Evolutionary conservation across 495 filamentous ascomycete species (phyloP).

Genomic region (Neohortaea acidophila): DNA sequence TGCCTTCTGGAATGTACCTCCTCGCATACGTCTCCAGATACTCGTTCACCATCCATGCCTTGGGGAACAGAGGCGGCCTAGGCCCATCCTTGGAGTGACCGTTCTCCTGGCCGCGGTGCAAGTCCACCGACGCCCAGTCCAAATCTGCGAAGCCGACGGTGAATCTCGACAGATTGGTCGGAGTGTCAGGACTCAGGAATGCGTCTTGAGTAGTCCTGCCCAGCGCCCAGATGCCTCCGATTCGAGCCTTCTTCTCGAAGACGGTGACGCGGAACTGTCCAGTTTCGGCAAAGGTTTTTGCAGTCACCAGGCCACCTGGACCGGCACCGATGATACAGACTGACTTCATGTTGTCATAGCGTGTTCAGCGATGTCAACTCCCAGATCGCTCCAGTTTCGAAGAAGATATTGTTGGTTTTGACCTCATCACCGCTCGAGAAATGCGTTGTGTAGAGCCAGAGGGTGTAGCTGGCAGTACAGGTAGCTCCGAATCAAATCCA

Average conservation of each 20-base stretch:
- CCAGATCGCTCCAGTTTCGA: no score
- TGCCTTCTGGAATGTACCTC: conserved; percentile 37
- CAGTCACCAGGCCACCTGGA: conserved; percentile 65
- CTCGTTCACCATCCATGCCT: conserved; percentile 56
- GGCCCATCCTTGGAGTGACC: not conserved
- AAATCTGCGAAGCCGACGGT: conserved; percentile 69
- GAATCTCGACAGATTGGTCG: conserved; percentile 64
- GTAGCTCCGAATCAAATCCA: no score
- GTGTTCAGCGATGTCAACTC: no score
- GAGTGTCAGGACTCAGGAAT: conserved; percentile 49
- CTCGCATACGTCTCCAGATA: conserved; percentile 53
- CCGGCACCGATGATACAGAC: conserved; percentile 50
- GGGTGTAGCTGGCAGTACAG: no score
- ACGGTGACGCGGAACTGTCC: conserved; percentile 50
- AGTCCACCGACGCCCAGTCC: conserved; percentile 42
- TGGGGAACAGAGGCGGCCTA: conserved; percentile 47
- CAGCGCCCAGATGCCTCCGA: conserved; percentile 68
- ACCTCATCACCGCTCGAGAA: no score
- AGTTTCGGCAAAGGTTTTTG: conserved; percentile 59
- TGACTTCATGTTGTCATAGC: conserved; percentile 22
- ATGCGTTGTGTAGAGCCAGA: no score
- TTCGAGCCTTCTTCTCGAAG: conserved; percentile 46
- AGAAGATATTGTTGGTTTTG: no score
- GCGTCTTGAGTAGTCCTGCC: conserved; percentile 29
- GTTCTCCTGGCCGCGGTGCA: not conserved